These are phyloP conservation scores for Colletotrichum tabaci DNA, from an alignment of 2,329 filamentous ascomycete species.

Conservation along the genomic window DNA sequence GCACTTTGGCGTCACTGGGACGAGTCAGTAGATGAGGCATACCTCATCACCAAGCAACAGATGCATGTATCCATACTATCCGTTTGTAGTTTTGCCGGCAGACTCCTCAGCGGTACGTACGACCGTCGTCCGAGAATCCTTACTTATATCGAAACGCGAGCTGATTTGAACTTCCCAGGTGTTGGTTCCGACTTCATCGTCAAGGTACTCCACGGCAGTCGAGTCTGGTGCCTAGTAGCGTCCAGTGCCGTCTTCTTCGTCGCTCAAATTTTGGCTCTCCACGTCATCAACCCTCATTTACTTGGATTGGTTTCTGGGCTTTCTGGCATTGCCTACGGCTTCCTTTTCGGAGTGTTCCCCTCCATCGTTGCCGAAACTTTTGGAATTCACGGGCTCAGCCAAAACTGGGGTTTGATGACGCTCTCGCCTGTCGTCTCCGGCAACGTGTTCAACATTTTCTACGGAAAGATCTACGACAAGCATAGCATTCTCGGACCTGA, in stretches of 20 bases:
- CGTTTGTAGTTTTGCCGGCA: conserved; percentile 86
- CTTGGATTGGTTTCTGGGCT: conserved; percentile 85
- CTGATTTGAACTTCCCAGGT: conserved; percentile 60
- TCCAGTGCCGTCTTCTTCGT: conserved; percentile 83
- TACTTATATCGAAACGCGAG: background rate
- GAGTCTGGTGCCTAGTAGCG: conserved; percentile 90
- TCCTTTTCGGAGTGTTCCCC: conserved; percentile 94
- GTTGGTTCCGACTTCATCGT: conserved; percentile 93
- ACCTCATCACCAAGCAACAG: conserved; percentile 86
- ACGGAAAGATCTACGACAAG: conserved; percentile 85
- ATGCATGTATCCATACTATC: conserved; percentile 97
- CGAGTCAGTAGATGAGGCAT: conserved; percentile 77
- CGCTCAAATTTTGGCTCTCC: conserved; percentile 84
- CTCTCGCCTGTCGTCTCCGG: conserved; percentile 88
- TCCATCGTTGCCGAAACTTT: conserved; percentile 92
- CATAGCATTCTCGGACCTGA: conserved; percentile 79
- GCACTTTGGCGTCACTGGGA: conserved; percentile 93
- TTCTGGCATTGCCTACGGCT: conserved; percentile 91
- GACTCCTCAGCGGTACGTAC: conserved; percentile 82
- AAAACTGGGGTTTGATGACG: conserved; percentile 98
- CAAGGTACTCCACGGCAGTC: conserved; percentile 83
- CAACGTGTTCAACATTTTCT: conserved; percentile 93
- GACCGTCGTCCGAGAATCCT: conserved; percentile 46
- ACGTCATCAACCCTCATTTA: conserved; percentile 81
- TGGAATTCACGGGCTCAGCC: conserved; percentile 87